Evolutionary conservation across 495 filamentous ascomycete genomes (phyloP), one percentile per base, ranked within the genome.

Genomic region (Xylona heveae): DNA sequence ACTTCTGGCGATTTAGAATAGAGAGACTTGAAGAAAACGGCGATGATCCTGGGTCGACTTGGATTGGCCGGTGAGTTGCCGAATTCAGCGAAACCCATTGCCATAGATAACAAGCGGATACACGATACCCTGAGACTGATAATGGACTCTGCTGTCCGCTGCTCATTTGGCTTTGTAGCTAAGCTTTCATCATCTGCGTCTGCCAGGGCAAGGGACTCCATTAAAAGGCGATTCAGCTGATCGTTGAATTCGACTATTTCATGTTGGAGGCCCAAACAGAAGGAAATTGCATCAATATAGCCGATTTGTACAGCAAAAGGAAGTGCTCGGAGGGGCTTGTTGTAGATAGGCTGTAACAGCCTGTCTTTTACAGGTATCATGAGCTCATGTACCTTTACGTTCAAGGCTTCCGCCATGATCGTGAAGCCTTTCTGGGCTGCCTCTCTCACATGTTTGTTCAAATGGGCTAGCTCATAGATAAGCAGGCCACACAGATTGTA

Each of bases 211-310:
- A 95, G 58, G 8, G 85, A 80, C 49, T 99, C 90, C 61, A 84
- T 71, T 40, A 99, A 64, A 26, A 99, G 57, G 3, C 90, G 68
- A 41, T 81, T 90, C 15, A 94, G 65, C 36, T 79, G 66, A 27
- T 94, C 84, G 43, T 92, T 84, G 48, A 94, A 91, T 9, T 72
- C 64, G 14, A 95, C 64, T 32, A 94, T 81, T 33, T 83, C 74
- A 26, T 75, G 68, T 41, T 85, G 78, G 18, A 95, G 58, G 17
- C 73, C 68, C 52, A 99, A 62, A 50, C 81, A 90, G 49, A 83
- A 95, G 0, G 79, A 88, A 41, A 99, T 82, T 4, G 84, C 90
- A 49, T 95, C 88, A 41, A 99, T 91, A 47, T 85, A 95, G 6
- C 88, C 90, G 44, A 99, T 95, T 49, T 99, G 90, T 2, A 73